These are phyloP conservation scores for Penicillium sp. DNA, from an alignment of 2,329 filamentous ascomycete genomes.

Conservation along the genomic window DNA sequence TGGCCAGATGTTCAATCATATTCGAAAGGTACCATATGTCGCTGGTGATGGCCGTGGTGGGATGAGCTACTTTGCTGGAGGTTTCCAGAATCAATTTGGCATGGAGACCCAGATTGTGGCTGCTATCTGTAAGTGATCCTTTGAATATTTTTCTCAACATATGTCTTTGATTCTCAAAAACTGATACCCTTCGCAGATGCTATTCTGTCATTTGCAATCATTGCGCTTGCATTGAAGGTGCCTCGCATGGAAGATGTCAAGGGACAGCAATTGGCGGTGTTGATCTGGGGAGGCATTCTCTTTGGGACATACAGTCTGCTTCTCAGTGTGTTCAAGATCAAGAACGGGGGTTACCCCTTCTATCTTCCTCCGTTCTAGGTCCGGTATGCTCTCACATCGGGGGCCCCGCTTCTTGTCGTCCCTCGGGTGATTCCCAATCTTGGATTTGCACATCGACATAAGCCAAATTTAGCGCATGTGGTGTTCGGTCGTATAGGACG, in stretches of 20 bases:
- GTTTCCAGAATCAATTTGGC: conserved; percentile 92
- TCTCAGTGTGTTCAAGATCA: conserved; percentile 87
- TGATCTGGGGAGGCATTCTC: conserved; percentile 75
- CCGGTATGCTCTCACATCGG: neutral
- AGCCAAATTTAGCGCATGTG: neutral
- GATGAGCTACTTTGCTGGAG: conserved; percentile 83
- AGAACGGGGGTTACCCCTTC: conserved; percentile 95
- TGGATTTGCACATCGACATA: neutral
- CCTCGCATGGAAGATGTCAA: conserved; percentile 79
- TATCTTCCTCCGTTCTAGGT: conserved; percentile 83
- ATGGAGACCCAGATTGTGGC: conserved; percentile 95
- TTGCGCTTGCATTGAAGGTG: conserved; percentile 87
- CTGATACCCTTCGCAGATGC: conserved; percentile 57
- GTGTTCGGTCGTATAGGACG: neutral
- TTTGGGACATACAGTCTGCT: conserved; percentile 90
- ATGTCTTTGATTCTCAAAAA: neutral
- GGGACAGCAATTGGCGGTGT: conserved; percentile 75
- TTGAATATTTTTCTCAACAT: neutral
- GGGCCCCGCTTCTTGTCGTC: neutral
- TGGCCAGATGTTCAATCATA: conserved; percentile 99
- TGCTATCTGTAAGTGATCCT: conserved; percentile 73
- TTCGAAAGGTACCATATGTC: conserved; percentile 92
- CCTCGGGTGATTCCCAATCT: neutral
- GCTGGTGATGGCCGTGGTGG: conserved; percentile 79
- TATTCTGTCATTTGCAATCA: conserved; percentile 82